These are phyloP conservation scores for Colletotrichum incanum DNA, from an alignment of 2,329 filamentous ascomycete species.

Conservation along the genomic window DNA sequence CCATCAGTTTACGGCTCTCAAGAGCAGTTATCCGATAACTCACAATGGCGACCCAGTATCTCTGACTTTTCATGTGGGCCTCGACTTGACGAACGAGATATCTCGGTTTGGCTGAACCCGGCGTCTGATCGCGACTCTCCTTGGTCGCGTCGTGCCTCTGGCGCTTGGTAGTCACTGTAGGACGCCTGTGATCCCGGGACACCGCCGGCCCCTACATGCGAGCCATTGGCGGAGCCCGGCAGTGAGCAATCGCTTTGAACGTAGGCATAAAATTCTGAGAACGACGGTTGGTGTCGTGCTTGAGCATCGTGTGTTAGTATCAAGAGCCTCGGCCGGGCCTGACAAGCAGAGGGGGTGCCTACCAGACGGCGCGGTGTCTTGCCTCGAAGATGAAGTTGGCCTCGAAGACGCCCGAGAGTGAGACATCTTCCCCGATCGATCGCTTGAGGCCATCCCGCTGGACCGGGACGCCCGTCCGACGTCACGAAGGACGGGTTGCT, in stretches of 20 bases:
- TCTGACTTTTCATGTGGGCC: background rate
- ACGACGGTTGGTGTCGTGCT: conserved; percentile 31
- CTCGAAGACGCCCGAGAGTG: conserved; percentile 21
- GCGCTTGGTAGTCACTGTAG: conserved; percentile 2
- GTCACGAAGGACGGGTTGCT: conserved; percentile 33
- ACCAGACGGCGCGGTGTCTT: conserved; percentile 14
- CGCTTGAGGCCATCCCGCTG: conserved; percentile 29
- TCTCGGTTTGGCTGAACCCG: background rate
- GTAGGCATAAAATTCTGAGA: conserved; percentile 36
- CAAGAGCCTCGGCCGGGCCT: background rate
- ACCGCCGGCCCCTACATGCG: background rate
- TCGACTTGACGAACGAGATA: background rate
- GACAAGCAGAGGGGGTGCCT: background rate
- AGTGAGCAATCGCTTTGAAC: conserved; percentile 17
- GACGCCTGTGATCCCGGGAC: conserved; percentile 8
- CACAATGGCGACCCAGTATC: background rate
- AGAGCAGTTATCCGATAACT: background rate
- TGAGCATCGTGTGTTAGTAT: conserved; percentile 11
- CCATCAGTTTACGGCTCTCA: background rate
- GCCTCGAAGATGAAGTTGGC: background rate
- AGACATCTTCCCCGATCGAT: conserved; percentile 15
- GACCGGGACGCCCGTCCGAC: conserved; percentile 29
- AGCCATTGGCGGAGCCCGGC: background rate
- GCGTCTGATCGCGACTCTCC: background rate
- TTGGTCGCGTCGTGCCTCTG: conserved; percentile 2